A percentile compares a stretch with the other conserved stretches of the same genome.
Evolutionary conservation across 768 basidiomycete genomes (phyloP).

Genomic region (Agrocybe pediades): DNA sequence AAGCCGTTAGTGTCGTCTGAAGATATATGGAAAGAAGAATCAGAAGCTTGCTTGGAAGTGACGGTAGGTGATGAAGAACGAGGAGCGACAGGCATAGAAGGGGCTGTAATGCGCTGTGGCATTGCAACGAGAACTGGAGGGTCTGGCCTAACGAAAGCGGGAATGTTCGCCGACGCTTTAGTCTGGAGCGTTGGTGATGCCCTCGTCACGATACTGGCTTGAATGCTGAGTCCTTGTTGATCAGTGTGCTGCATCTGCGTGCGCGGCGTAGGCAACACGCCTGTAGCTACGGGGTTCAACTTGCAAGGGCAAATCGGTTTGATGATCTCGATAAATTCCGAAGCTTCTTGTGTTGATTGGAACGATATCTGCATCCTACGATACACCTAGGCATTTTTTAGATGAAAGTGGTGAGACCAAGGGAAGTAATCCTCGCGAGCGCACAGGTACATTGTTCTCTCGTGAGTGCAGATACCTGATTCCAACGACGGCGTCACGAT

Average conservation of each 20-base stretch:
- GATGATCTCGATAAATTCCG: constrained; percentile 63
- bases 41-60: background rate
- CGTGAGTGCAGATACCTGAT: constrained; percentile 70
- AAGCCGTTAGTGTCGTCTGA: background rate
- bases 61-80: background rate
- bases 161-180: background rate
- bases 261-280: constrained; percentile 5
- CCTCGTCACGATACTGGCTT: background rate
- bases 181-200: background rate
- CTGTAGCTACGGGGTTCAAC: constrained; percentile 39
- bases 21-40: background rate
- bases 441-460: constrained; percentile 20
- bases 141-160: background rate
- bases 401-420: background rate
- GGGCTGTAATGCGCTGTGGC: background rate
- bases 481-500: constrained; percentile 72
- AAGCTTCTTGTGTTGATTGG: constrained; percentile 43
- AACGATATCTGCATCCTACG: constrained; percentile 81
- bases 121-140: background rate
- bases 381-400: constrained; percentile 54
- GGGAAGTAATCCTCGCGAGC: background rate
- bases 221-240: background rate
- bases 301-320: constrained; percentile 76
- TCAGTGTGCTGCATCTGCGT: constrained; percentile 9
- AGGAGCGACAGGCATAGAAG: background rate